phyloP scores from a whole-genome alignment of 805 yeast genomes.

The Starmerella gropengiesseri region DNA sequence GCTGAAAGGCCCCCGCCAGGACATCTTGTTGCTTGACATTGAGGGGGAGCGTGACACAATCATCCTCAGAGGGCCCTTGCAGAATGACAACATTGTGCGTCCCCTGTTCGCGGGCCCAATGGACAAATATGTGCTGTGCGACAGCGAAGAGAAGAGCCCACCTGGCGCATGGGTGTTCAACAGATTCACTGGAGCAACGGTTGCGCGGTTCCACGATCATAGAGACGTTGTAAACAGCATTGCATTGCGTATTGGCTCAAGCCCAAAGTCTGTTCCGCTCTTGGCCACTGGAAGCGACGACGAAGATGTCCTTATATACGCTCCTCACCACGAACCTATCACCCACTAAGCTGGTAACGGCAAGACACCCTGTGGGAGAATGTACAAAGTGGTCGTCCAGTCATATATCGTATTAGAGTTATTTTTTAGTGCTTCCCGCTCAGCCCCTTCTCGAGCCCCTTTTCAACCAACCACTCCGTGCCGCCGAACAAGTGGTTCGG shows the following conservation, averaged over 20 bases:
- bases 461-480: slow-evolving; percentile 73
- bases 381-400: neutral
- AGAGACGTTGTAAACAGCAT: slow-evolving; percentile 61
- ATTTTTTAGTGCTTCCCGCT: neutral
- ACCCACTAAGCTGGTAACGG: no score
- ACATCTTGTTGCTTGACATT: slow-evolving; percentile 8
- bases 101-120: slow-evolving; percentile 65
- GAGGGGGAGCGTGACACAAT: slow-evolving; percentile 6
- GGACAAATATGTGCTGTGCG: slow-evolving; percentile 64
- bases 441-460: slow-evolving; percentile 38
- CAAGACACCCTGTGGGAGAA: no score
- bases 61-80: slow-evolving; percentile 36
- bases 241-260: slow-evolving; percentile 40
- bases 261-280: slow-evolving; percentile 32
- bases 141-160: slow-evolving; percentile 70
- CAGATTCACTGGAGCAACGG: slow-evolving; percentile 53
- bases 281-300: slow-evolving; percentile 78
- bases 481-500: slow-evolving; percentile 74
- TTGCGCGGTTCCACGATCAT: slow-evolving; percentile 55
- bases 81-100: slow-evolving; percentile 56
- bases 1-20: slow-evolving; percentile 8
- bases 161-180: slow-evolving; percentile 56
- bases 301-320: slow-evolving; percentile 35
- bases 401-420: neutral
- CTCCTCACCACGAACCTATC: no score